These are phyloP conservation scores for Leptographium galeiforme DNA, from an alignment of 2,329 filamentous ascomycete species.

Conservation along the genomic window DNA sequence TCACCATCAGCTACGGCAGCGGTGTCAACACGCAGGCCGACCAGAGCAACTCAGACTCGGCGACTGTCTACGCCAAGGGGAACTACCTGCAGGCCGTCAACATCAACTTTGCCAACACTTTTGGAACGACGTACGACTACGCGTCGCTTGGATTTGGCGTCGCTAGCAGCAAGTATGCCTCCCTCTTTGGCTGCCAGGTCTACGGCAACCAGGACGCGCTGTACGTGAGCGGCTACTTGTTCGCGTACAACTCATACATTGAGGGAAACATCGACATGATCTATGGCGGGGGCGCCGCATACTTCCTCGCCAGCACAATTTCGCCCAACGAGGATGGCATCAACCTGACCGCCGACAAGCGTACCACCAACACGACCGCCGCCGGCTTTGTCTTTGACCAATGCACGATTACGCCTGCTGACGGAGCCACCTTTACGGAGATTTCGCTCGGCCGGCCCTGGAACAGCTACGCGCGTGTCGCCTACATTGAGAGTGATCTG, in stretches of 20 bases:
- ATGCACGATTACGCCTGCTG: slow-evolving; percentile 20
- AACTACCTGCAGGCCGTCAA: slow-evolving; percentile 48
- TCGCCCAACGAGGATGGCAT: slow-evolving; percentile 15
- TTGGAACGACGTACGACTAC: slow-evolving; percentile 15
- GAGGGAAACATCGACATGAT: slow-evolving; percentile 14
- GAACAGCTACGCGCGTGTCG: slow-evolving; percentile 30
- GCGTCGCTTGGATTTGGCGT: slow-evolving; percentile 11
- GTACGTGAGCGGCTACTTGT: slow-evolving; percentile 13
- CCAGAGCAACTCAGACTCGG: slow-evolving; percentile 35
- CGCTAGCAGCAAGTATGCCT: slow-evolving; percentile 21
- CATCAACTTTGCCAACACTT: slow-evolving; percentile 36
- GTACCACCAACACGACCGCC: slow-evolving; percentile 20
- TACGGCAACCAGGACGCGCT: slow-evolving; percentile 37
- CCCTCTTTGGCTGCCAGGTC: slow-evolving; percentile 32
- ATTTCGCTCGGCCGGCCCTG: slow-evolving; percentile 37
- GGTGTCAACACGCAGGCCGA: slow-evolving; percentile 20
- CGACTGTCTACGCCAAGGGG: slow-evolving; percentile 29
- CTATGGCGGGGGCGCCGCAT: slow-evolving; percentile 25
- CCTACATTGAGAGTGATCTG: slow-evolving; percentile 23
- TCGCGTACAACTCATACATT: slow-evolving; percentile 18
- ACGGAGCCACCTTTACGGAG: slow-evolving; percentile 22
- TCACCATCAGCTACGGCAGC: slow-evolving; percentile 33
- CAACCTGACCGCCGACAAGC: slow-evolving; percentile 9
- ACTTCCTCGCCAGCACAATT: slow-evolving; percentile 30
- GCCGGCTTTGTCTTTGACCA: slow-evolving; percentile 34